A percentile compares a stretch with the other conserved stretches of the same genome.
These are phyloP conservation scores for Teunomyces atbi DNA, from an alignment of 805 yeast genomes.

Conservation along the genomic window DNA sequence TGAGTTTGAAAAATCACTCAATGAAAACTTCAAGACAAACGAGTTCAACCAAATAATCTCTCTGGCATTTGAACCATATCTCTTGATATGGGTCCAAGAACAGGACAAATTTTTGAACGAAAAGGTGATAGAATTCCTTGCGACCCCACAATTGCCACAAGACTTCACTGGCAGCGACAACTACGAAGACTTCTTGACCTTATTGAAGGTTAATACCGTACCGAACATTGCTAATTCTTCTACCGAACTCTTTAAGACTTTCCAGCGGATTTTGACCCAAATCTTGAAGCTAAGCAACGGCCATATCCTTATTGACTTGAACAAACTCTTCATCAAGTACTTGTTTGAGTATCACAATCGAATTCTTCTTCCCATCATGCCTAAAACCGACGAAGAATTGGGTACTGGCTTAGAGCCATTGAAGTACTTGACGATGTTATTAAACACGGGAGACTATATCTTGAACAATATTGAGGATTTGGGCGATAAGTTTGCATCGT, in stretches of 20 bases:
- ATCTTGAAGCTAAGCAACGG: conserved; percentile 42
- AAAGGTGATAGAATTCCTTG: conserved; percentile 63
- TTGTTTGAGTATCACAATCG: conserved; percentile 45
- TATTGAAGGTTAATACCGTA: conserved; percentile 44
- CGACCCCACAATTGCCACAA: conserved; percentile 52
- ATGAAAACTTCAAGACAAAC: conserved; percentile 55
- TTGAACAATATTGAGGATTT: conserved; percentile 75
- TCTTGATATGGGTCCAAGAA: conserved; percentile 80
- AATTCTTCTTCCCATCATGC: conserved; percentile 36
- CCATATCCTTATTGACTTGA: conserved; percentile 50
- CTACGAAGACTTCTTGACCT: conserved; percentile 31
- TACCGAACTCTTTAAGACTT: conserved; percentile 78
- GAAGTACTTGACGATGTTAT: conserved; percentile 62
- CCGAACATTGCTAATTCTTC: conserved; percentile 80
- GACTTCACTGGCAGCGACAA: conserved; percentile 24
- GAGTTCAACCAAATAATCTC: conserved; percentile 50
- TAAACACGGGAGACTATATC: conserved; percentile 90
- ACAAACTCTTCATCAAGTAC: conserved; percentile 63
- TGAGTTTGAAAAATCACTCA: conserved; percentile 77
- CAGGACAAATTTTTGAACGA: conserved; percentile 66
- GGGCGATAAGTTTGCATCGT: conserved; percentile 54
- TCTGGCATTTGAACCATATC: conserved; percentile 77
- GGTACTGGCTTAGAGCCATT: conserved; percentile 55
- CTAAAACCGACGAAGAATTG: conserved; percentile 46
- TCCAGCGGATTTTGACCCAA: conserved; percentile 71